phyloP scores from a whole-genome alignment of 345 rosid genomes.

The Syzygium oleosum region DNA sequence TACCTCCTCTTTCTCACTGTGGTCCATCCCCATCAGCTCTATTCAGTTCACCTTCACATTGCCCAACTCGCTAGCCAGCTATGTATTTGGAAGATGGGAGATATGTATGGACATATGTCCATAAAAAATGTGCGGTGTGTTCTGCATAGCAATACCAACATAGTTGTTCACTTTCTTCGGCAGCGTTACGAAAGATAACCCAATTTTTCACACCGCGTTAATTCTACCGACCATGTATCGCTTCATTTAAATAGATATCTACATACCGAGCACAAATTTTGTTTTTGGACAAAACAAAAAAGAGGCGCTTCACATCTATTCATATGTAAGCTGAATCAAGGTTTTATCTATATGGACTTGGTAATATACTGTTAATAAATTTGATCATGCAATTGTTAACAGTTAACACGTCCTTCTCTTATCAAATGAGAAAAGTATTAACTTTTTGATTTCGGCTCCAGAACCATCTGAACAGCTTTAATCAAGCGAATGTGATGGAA shows the following conservation, averaged over 20 bases:
- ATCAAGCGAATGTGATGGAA: neutral
- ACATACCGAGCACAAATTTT: neutral
- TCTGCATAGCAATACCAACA: rapidly evolving
- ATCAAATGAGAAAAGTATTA: neutral
- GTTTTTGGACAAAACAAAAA: neutral
- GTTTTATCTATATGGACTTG: too few relatives aligned
- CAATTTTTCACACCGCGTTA: too few relatives aligned
- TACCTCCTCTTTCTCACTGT: neutral
- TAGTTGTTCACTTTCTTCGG: neutral
- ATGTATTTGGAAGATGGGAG: neutral
- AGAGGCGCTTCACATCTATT: neutral
- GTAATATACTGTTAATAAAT: neutral
- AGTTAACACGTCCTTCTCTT: too few relatives aligned
- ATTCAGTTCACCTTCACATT: neutral
- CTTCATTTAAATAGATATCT: neutral
- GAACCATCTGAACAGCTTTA: neutral
- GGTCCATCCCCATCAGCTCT: neutral
- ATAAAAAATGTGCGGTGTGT: neutral
- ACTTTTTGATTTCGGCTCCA: neutral
- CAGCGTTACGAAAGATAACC: rapidly evolving
- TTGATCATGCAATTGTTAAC: neutral
- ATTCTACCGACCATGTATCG: too few relatives aligned
- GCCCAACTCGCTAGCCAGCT: neutral
- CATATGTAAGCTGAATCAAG: neutral
- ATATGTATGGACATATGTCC: neutral